Evolutionary conservation across 2,329 filamentous ascomycete species (phyloP), one percentile per base, ranked within the genome.

Genomic region (Exophiala phaeomuriformis): DNA sequence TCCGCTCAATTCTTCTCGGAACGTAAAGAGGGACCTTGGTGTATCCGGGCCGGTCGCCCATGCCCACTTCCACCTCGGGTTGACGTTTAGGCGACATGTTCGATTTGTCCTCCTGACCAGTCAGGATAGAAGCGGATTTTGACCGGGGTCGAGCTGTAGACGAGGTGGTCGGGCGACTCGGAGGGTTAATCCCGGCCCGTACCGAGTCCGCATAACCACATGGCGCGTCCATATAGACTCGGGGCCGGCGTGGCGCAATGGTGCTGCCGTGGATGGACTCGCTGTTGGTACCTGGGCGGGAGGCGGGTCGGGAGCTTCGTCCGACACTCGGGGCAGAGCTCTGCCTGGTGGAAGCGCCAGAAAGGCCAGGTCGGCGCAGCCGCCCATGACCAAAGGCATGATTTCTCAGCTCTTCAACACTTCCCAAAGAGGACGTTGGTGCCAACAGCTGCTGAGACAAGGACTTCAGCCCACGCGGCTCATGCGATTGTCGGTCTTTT

Each of bases 1-100:
- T n/a, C 31, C 28, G 4, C 29, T 54, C 52, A 30, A 58, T 46
- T 19, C 53, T 36, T 48, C 46, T 51, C 7, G 56, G 53, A 31
- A 46, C 51, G 32, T 41, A 59, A 8, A 54, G 19, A 35, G 56
- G 56, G n/a, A 59, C 32, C 48, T 59, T 59, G 36, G 19, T 48
- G 36, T 55, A 55, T 12, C 44, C 49, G 7, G 49, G 53, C 12
- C 53, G 39, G 27, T 57, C 54, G 29, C 54, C 47, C 12, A 54
- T 39, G 28, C 54, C 54, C 7, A 51, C 6, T 33, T 42, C 50
- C 12, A 57, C 35, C 27, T 57, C 51, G 9, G 51, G 54, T 6
- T n/a, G 5, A 19, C 35, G 12, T 28, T 29, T 40, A 32, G 39
- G 9, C 30, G 36, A 41, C 4, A 35, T 4, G n/a, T 39, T 4